Evolutionary conservation across 1,284 basidiomycete species (phyloP).

Genomic region (Irpex sp.): DNA sequence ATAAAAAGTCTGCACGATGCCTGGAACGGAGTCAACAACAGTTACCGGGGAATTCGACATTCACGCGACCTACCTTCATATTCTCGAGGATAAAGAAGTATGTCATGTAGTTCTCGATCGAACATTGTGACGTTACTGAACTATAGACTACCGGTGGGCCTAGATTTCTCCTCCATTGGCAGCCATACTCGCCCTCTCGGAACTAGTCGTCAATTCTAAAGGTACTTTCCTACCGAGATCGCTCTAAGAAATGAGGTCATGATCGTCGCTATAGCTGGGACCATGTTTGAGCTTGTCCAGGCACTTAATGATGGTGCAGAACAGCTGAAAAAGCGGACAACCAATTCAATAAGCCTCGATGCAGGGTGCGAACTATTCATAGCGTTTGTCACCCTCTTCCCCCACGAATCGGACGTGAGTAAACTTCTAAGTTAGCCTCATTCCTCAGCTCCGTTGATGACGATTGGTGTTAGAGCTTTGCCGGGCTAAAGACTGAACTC

Average conservation of each 20-base stretch:
- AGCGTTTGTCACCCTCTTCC: conserved; percentile 81
- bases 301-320: conserved; percentile 77
- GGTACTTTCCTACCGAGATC: conserved; percentile 38
- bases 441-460: conserved; percentile 5
- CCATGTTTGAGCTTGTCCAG: conserved; percentile 88
- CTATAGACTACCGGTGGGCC: background rate
- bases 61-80: conserved; percentile 49
- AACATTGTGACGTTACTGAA: background rate
- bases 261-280: conserved; percentile 51
- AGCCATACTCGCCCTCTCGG: conserved; percentile 79
- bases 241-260: conserved; percentile 11
- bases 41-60: conserved; percentile 43
- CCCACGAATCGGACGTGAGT: conserved; percentile 78
- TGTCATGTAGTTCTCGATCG: conserved; percentile 12
- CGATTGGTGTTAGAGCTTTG: conserved; percentile 58
- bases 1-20: conserved; percentile 7
- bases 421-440: background rate
- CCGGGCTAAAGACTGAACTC: conserved; percentile 78
- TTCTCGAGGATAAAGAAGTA: conserved; percentile 59
- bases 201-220: conserved; percentile 72
- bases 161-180: conserved; percentile 86
- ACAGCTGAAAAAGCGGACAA: conserved; percentile 56
- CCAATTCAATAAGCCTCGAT: conserved; percentile 82
- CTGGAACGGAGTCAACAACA: conserved; percentile 9
- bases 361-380: conserved; percentile 92